phyloP scores from a whole-genome alignment of 2,329 filamentous ascomycete species.

The Gyromitra esculenta region DNA sequence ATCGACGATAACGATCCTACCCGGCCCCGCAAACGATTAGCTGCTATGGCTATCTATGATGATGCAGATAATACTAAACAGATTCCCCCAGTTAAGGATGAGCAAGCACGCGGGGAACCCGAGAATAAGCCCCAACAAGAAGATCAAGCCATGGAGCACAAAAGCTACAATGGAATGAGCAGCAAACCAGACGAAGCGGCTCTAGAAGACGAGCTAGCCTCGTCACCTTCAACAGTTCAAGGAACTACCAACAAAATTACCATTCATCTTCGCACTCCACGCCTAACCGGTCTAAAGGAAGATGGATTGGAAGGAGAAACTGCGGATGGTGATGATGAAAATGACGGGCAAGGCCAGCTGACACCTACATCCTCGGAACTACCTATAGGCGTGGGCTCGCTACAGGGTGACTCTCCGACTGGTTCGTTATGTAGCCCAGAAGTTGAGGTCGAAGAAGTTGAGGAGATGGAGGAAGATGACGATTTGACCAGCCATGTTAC shows the following conservation, averaged over 20 bases:
- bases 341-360: constrained; percentile 26
- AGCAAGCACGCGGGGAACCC: constrained; percentile 37
- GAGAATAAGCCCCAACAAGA: constrained; percentile 31
- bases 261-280: constrained; percentile 50
- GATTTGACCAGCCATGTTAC: constrained; percentile 55
- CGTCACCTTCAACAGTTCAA: constrained; percentile 29
- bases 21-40: constrained; percentile 56
- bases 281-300: constrained; percentile 33
- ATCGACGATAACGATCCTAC: constrained; percentile 57
- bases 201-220: constrained; percentile 36
- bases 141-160: constrained; percentile 45
- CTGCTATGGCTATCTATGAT: constrained; percentile 54
- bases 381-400: constrained; percentile 36
- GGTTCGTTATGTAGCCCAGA: constrained; percentile 55
- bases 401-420: constrained; percentile 49
- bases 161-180: constrained; percentile 37
- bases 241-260: constrained; percentile 50
- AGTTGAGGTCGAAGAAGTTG: constrained; percentile 57
- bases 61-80: constrained; percentile 50
- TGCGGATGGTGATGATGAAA: constrained; percentile 30
- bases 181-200: constrained; percentile 38
- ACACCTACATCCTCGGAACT: constrained; percentile 34
- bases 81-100: constrained; percentile 40
- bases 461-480: constrained; percentile 58
- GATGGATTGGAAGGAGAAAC: constrained; percentile 25